Percentiles rank a stretch among this genome's conserved stretches.
phyloP scores from a whole-genome alignment of 176 grass and related monocot genomes.

The Thalia dealbata region DNA sequence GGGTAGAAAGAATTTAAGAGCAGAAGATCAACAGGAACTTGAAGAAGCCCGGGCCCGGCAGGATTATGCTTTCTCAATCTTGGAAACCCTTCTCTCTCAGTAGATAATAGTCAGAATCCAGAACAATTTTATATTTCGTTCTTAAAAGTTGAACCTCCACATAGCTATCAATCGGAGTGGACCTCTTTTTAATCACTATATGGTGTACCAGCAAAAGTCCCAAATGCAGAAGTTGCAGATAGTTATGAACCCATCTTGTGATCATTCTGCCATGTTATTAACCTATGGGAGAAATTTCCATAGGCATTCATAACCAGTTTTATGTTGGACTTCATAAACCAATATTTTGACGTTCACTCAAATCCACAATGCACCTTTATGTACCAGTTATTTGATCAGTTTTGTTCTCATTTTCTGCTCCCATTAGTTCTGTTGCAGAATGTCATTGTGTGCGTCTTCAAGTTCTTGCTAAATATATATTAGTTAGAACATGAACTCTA shows the following conservation, averaged over 20 bases:
- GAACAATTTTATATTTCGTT: background rate
- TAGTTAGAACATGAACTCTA: too few relatives aligned
- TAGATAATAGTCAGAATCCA: background rate
- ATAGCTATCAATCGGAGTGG: background rate
- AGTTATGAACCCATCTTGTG: background rate
- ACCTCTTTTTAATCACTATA: background rate
- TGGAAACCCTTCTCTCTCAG: background rate
- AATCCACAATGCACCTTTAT: background rate
- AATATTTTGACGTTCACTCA: background rate
- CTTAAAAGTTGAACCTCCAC: background rate
- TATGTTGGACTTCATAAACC: background rate
- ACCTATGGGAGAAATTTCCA: background rate
- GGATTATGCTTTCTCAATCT: background rate
- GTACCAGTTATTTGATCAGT: background rate
- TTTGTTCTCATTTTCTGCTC: background rate
- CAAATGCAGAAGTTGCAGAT: too few relatives aligned
- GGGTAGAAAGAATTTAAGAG: conserved; percentile 36
- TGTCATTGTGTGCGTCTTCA: background rate
- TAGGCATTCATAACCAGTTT: background rate
- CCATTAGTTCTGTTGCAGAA: background rate
- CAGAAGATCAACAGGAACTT: background rate
- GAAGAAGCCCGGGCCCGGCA: background rate
- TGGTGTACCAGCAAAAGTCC: background rate
- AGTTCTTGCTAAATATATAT: too few relatives aligned
- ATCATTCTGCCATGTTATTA: background rate